These are phyloP conservation scores for Dujonia santamariae DNA, from an alignment of 1,139 yeast species.

Conservation along the genomic window DNA sequence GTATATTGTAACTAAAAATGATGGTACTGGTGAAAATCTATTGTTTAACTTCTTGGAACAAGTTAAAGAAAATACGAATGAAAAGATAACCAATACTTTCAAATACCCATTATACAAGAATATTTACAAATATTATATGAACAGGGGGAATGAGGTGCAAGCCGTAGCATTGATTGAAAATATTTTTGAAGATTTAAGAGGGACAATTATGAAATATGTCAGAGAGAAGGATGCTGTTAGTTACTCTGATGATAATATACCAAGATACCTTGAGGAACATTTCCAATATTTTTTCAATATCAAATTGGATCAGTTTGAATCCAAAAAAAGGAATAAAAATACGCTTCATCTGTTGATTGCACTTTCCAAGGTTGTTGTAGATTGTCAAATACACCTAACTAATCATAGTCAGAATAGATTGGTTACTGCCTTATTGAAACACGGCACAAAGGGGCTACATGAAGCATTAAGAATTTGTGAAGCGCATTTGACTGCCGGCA, in stretches of 20 bases:
- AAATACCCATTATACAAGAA: slow-evolving; percentile 24
- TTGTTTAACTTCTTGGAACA: slow-evolving; percentile 29
- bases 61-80: slow-evolving; percentile 20
- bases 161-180: slow-evolving; percentile 22
- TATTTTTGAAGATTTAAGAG: slow-evolving; percentile 24
- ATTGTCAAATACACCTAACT: neutral
- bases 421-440: neutral
- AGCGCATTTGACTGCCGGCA: slow-evolving; percentile 27
- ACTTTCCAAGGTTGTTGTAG: neutral
- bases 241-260: neutral
- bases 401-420: neutral
- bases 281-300: slow-evolving; percentile 1
- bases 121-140: slow-evolving; percentile 27
- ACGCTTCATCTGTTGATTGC: no score
- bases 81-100: slow-evolving; percentile 21
- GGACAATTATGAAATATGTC: slow-evolving; percentile 10
- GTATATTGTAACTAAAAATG: slow-evolving; percentile 2
- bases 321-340: neutral
- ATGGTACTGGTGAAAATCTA: slow-evolving; percentile 13
- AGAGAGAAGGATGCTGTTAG: neutral
- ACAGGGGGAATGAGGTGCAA: slow-evolving; percentile 19
- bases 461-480: slow-evolving; percentile 24
- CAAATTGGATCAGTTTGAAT: neutral
- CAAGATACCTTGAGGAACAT: slow-evolving; percentile 1
- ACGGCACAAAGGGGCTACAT: neutral